Percentiles rank a stretch among this genome's conserved stretches.
Evolutionary conservation across 2,329 filamentous ascomycete species (phyloP).

Genomic region (Trichoderma lentiforme): DNA sequence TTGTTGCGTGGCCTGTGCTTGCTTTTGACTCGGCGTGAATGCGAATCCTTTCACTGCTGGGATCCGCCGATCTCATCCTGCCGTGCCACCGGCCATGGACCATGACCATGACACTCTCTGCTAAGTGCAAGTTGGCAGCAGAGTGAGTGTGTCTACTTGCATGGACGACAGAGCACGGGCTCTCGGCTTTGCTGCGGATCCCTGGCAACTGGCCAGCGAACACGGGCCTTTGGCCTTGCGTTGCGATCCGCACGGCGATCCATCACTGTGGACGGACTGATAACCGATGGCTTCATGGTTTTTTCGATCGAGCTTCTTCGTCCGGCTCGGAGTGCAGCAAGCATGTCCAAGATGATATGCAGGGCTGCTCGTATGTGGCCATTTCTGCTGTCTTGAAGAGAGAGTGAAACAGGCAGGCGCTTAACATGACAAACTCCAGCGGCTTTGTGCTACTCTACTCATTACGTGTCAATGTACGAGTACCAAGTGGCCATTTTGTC

Average conservation of each 20-base stretch:
- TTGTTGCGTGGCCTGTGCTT: neutral
- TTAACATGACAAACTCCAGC: neutral
- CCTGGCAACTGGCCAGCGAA: neutral
- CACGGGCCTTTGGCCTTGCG: neutral
- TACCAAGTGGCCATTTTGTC: neutral
- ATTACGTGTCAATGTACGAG: neutral
- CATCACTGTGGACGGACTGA: conserved; percentile 3
- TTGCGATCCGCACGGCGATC: conserved; percentile 18
- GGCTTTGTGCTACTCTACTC: neutral
- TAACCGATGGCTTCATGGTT: conserved; percentile 14
- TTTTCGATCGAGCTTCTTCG: neutral
- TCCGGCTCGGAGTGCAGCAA: neutral
- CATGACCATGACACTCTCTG: neutral
- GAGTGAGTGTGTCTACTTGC: conserved; percentile 14
- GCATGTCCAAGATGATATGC: neutral
- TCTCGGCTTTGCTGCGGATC: conserved; percentile 10
- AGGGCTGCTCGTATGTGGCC: neutral
- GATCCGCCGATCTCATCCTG: conserved; percentile 15
- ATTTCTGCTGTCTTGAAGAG: neutral
- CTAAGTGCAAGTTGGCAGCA: neutral
- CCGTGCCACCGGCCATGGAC: neutral
- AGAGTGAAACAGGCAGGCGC: conserved; percentile 7
- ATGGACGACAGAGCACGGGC: conserved; percentile 16
- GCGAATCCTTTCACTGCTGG: conserved; percentile 14
- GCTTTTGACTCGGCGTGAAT: conserved; percentile 13